phyloP scores from a whole-genome alignment of 441 rosid species.

The Brassica hybrid region DNA sequence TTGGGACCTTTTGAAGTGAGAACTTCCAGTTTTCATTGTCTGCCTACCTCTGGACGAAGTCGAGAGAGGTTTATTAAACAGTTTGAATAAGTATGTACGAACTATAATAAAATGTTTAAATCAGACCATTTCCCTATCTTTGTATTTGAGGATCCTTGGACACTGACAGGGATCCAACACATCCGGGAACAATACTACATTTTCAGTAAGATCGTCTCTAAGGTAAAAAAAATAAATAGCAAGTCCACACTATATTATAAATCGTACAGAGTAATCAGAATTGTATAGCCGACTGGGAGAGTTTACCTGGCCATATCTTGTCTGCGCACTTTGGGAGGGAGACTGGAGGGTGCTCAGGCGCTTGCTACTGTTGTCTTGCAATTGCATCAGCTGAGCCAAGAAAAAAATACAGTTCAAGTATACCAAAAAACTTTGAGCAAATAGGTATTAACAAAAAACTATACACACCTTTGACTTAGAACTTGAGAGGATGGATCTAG shows the following conservation, averaged over 20 bases:
- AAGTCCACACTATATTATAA: conserved; percentile 2
- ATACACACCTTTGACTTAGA: conserved; percentile 69
- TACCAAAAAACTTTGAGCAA: conserved; percentile 22
- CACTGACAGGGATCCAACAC: conserved; percentile 3
- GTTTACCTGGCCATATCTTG: conserved; percentile 65
- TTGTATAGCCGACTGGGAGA: conserved; percentile 20
- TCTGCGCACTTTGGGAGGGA: conserved; percentile 53
- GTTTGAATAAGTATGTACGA: neutral
- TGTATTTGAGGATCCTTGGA: neutral
- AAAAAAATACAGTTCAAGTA: conserved; percentile 22
- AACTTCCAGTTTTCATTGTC: neutral
- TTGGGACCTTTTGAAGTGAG: conserved; percentile 1
- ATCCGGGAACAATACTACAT: conserved; percentile 2
- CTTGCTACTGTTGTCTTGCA: conserved; percentile 52
- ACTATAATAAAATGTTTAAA: neutral
- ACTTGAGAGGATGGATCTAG: conserved; percentile 67
- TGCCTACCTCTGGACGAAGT: neutral
- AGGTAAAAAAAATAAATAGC: conserved; percentile 6
- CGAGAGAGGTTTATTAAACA: neutral
- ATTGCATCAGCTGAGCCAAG: conserved; percentile 48
- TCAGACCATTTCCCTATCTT: neutral
- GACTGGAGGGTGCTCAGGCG: conserved; percentile 46
- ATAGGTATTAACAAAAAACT: conserved; percentile 26
- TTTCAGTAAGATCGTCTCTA: neutral
- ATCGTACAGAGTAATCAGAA: conserved; percentile 10